Percentiles rank a stretch among this genome's conserved stretches.
Conservation (phyloP, 805 yeast genomes). For the Cyberlindnera euphorbiiphila region DNA sequence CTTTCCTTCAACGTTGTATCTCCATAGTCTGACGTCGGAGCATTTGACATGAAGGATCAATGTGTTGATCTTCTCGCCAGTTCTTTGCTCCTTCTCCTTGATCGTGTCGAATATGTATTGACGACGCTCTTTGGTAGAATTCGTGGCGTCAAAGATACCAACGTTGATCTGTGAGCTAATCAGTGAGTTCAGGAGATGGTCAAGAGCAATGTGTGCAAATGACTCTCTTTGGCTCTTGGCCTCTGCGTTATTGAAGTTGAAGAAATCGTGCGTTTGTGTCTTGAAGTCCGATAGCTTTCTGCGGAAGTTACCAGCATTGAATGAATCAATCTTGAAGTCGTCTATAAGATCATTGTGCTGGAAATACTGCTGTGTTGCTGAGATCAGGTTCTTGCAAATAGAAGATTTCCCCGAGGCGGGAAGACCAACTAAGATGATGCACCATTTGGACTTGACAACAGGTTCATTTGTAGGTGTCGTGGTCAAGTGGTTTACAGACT, state of each 20-base stretch:
- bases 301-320: constrained; percentile 73
- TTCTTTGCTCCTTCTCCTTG: constrained; percentile 20
- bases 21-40: constrained; percentile 45
- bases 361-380: constrained; percentile 41
- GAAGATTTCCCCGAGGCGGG: constrained; percentile 80
- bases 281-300: constrained; percentile 38
- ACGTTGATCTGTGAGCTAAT: constrained; percentile 42
- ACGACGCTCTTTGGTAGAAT: constrained; percentile 45
- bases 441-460: constrained; percentile 41
- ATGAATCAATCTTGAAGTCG: constrained; percentile 40
- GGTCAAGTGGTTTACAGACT: constrained; percentile 21
- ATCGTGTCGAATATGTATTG: constrained; percentile 21
- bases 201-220: constrained; percentile 50
- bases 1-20: constrained; percentile 62
- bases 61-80: constrained; percentile 39
- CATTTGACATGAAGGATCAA: constrained; percentile 59
- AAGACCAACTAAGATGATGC: constrained; percentile 68
- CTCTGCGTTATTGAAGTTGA: constrained; percentile 41
- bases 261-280: constrained; percentile 37
- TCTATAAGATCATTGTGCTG: constrained; percentile 9
- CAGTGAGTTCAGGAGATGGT: constrained; percentile 41
- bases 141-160: constrained; percentile 60
- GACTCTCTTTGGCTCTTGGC: constrained; percentile 43
- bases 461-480: constrained; percentile 28
- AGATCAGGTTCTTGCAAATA: constrained; percentile 58